Percentiles rank a stretch among this genome's conserved stretches.
These are phyloP conservation scores for Leptographium wingfieldii DNA, from an alignment of 2,329 filamentous ascomycete species.

Conservation along the genomic window DNA sequence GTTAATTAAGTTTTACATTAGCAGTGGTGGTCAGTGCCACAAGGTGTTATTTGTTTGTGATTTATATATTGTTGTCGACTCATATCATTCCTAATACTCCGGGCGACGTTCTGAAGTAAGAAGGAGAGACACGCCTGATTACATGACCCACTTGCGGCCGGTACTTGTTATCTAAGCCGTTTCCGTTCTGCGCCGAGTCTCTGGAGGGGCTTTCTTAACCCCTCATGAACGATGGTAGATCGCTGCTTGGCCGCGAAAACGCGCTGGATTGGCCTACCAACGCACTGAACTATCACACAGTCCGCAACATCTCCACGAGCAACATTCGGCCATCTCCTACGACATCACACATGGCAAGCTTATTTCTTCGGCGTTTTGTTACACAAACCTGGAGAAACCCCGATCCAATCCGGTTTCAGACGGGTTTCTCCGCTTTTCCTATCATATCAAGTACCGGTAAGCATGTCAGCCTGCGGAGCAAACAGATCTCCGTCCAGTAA, in stretches of 20 bases:
- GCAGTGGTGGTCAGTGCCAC: neutral
- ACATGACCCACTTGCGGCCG: neutral
- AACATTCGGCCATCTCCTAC: neutral
- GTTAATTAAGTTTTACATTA: neutral
- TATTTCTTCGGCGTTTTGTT: neutral
- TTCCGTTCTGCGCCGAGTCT: neutral
- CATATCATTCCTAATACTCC: neutral
- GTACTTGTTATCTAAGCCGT: neutral
- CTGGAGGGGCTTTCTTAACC: neutral
- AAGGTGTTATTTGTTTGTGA: no score
- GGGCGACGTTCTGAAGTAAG: neutral
- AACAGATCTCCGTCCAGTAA: no score
- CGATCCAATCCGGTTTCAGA: neutral
- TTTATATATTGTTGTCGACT: neutral
- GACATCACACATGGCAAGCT: neutral
- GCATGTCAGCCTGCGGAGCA: neutral
- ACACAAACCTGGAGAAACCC: neutral
- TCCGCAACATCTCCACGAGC: neutral
- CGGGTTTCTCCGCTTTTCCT: neutral
- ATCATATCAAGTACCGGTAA: neutral
- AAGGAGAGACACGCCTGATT: neutral
- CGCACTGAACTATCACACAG: neutral
- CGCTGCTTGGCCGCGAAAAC: neutral
- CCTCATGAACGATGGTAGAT: neutral
- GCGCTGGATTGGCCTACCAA: neutral